A percentile compares a stretch with the other conserved stretches of the same genome.
phyloP scores from a whole-genome alignment of 2,329 filamentous ascomycete genomes.

The Myriosclerotinia duriaeana region DNA sequence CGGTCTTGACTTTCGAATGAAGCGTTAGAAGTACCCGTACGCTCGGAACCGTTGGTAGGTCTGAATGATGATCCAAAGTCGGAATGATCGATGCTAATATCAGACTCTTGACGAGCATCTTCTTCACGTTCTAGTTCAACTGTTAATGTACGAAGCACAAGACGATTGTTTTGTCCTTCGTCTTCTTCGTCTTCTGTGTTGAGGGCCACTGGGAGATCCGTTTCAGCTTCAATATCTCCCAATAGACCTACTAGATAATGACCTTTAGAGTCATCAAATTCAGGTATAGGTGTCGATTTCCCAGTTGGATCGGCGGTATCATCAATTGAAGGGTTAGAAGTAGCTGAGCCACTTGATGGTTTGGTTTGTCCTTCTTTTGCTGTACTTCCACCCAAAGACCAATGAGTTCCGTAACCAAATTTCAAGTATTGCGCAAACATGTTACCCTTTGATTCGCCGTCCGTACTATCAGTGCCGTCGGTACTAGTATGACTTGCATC shows the following conservation, averaged over 20 bases:
- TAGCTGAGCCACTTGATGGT: not conserved
- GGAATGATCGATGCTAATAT: conserved; percentile 49
- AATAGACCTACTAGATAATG: conserved; percentile 68
- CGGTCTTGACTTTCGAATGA: conserved; percentile 51
- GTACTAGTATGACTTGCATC: conserved; percentile 28
- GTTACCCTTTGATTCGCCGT: conserved; percentile 33
- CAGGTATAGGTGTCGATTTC: conserved; percentile 5
- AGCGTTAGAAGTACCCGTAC: conserved; percentile 30
- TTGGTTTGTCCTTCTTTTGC: conserved; percentile 24
- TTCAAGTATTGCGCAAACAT: conserved; percentile 65
- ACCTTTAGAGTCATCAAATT: conserved; percentile 40
- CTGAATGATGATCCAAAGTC: conserved; percentile 24
- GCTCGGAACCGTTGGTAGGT: conserved; percentile 31
- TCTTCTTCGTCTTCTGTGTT: conserved; percentile 20
- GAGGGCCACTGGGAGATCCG: conserved; percentile 21
- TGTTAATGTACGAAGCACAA: conserved; percentile 63
- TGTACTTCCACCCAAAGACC: conserved; percentile 49
- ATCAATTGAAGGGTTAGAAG: conserved; percentile 1
- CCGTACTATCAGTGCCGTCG: conserved; percentile 25
- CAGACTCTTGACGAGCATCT: conserved; percentile 45
- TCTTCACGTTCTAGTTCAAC: conserved; percentile 57
- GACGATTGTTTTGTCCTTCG: conserved; percentile 51
- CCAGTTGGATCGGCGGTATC: conserved; percentile 8
- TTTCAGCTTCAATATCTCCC: conserved; percentile 58
- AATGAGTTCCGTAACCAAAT: conserved; percentile 66